Evolutionary conservation across 129 eudicot genomes (phyloP).

Genomic region (Flaveria sonorensis): DNA sequence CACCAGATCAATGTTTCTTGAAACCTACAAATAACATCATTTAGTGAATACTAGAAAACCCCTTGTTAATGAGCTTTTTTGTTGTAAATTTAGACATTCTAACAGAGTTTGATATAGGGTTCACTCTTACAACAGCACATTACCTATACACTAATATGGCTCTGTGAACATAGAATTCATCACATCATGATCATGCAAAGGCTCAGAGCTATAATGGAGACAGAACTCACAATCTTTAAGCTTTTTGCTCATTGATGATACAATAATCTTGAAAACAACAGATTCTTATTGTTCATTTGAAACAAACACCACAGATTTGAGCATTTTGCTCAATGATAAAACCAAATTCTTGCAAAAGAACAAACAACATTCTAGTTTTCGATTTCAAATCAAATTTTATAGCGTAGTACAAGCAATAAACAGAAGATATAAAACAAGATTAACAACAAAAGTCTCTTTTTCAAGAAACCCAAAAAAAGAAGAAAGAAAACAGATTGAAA

Average conservation of each 20-base stretch:
- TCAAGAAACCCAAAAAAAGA: conserved; percentile 3
- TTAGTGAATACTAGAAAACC: background rate
- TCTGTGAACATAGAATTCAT: background rate
- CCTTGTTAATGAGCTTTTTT: background rate
- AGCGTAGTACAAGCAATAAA: background rate
- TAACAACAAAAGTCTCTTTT: conserved; percentile 25
- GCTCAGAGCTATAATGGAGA: background rate
- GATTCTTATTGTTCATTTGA: conserved; percentile 16
- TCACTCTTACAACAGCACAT: too few species aligned
- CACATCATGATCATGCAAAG: conserved; percentile 27
- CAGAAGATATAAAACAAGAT: conserved; percentile 20
- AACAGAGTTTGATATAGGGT: background rate
- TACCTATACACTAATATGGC: too few species aligned
- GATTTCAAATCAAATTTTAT: conserved; percentile 26
- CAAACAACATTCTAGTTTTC: conserved; percentile 1
- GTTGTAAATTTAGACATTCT: conserved; percentile 2
- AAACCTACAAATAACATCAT: conserved; percentile 55
- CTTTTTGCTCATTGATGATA: conserved; percentile 12
- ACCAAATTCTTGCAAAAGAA: conserved; percentile 23
- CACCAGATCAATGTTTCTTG: conserved; percentile 96
- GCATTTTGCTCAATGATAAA: conserved; percentile 6
- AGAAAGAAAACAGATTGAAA: conserved; percentile 27
- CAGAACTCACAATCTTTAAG: conserved; percentile 20
- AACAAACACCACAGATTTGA: background rate
- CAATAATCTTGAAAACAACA: conserved; percentile 13